Conservation (phyloP, 495 filamentous ascomycete genomes). For the Friedmanniomyces simplex region DNA sequence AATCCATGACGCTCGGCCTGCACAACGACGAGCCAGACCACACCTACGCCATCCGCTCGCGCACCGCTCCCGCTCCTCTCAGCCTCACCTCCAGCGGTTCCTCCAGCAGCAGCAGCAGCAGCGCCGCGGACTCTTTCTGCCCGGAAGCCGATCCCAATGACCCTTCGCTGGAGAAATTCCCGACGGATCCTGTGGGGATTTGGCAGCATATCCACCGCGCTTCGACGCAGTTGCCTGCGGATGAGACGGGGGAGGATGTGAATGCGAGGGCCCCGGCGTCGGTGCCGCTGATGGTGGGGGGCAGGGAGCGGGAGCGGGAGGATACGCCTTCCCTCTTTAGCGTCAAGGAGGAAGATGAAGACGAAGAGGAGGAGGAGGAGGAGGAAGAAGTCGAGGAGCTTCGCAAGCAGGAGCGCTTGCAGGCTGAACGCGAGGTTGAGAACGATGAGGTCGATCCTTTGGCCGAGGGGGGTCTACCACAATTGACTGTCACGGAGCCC, state of each 20-base stretch:
- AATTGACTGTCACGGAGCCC: neutral
- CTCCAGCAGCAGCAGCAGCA: no score
- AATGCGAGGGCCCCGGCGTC: neutral
- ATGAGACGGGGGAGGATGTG: slow-evolving; percentile 1
- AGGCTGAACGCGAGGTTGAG: neutral
- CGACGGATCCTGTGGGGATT: slow-evolving; percentile 13
- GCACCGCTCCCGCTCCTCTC: neutral
- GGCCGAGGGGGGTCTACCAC: neutral
- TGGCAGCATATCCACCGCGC: slow-evolving; percentile 11
- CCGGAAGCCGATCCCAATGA: slow-evolving; percentile 17
- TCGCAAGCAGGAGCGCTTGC: slow-evolving; percentile 3
- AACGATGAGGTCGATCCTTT: slow-evolving; percentile 5
- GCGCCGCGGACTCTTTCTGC: neutral
- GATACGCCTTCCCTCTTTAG: slow-evolving; percentile 4
- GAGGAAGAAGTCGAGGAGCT: neutral
- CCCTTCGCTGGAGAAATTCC: slow-evolving; percentile 19
- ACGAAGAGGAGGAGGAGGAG: no score
- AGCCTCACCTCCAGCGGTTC: neutral
- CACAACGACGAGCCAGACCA: slow-evolving; percentile 6
- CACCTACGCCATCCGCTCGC: neutral
- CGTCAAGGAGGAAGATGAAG: slow-evolving; percentile 16
- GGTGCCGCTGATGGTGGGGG: no score
- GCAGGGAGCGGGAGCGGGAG: no score
- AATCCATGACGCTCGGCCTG: slow-evolving; percentile 2
- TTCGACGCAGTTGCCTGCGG: neutral